Evolutionary conservation across 805 yeast species (phyloP).

Genomic region (Barnettozyma vustinii): DNA sequence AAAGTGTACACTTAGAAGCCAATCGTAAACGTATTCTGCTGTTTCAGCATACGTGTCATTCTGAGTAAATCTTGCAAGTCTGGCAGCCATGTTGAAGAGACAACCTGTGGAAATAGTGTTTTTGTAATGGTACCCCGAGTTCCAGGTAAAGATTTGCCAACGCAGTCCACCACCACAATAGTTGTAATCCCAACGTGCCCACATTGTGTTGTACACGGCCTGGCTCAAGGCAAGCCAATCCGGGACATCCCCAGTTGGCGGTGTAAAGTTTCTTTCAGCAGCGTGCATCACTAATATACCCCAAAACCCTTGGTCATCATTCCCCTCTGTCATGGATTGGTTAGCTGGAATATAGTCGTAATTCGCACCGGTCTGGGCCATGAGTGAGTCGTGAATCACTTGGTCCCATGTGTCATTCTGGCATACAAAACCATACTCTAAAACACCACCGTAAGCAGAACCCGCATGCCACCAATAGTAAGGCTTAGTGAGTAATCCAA

Average conservation of each 20-base stretch:
- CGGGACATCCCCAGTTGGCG: constrained; percentile 36
- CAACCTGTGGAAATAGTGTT: constrained; percentile 61
- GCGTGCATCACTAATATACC: constrained; percentile 61
- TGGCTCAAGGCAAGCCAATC: constrained; percentile 58
- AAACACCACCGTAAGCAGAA: constrained; percentile 62
- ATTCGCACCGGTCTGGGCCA: constrained; percentile 39
- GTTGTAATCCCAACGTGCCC: constrained; percentile 52
- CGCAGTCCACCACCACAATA: constrained; percentile 62
- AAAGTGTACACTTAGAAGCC: constrained; percentile 51
- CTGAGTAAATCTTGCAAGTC: constrained; percentile 56
- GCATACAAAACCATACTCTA: constrained; percentile 72
- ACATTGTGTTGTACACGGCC: constrained; percentile 60
- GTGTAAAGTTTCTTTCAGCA: constrained; percentile 52
- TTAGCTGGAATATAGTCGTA: constrained; percentile 55
- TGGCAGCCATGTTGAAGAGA: constrained; percentile 55
- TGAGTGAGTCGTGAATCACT: constrained; percentile 49
- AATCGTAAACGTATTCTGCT: constrained; percentile 51
- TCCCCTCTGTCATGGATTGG: constrained; percentile 62
- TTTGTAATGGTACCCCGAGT: constrained; percentile 62
- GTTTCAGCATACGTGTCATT: constrained; percentile 50
- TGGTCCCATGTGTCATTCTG: constrained; percentile 60
- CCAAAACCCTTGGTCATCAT: constrained; percentile 73
- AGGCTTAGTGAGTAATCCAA: constrained; percentile 62
- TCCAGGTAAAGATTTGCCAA: constrained; percentile 72
- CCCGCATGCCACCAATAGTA: constrained; percentile 94